Conservation (phyloP, 192 early-diverging fungal species). For the Mortierella hygrophila region DNA sequence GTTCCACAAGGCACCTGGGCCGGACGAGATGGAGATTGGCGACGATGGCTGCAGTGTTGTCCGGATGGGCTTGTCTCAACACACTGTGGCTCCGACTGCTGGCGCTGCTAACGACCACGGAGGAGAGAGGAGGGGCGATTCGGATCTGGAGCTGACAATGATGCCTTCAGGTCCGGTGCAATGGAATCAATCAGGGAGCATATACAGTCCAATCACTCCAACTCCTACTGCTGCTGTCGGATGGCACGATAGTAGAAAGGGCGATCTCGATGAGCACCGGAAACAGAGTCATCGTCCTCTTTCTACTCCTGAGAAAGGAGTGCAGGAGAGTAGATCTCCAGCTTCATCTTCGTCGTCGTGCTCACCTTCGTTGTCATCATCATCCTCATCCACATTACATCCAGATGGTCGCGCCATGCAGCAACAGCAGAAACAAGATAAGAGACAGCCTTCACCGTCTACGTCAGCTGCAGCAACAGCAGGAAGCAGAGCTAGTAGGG, state of each 20-base stretch:
- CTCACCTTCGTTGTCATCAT: not conserved
- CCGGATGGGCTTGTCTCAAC: constrained; percentile 1
- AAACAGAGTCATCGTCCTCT: not conserved
- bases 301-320: not conserved
- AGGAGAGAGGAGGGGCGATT: not conserved
- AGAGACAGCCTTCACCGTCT: not conserved
- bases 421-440: not conserved
- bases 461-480: not conserved
- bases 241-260: not conserved
- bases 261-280: not conserved
- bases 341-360: not conserved
- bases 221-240: not conserved
- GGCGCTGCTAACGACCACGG: not conserved
- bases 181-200: not conserved
- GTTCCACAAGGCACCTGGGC: not conserved
- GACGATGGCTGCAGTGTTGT: not conserved
- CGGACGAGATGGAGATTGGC: not conserved
- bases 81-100: not conserved
- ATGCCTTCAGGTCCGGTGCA: not conserved
- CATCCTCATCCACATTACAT: not conserved
- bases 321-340: not conserved
- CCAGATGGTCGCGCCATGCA: not conserved
- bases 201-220: not conserved
- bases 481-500: not conserved
- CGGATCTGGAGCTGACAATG: not conserved